Percentiles rank a stretch among this genome's conserved stretches.
Conservation (phyloP, 805 yeast species). For the Lipomyces sp. region DNA sequence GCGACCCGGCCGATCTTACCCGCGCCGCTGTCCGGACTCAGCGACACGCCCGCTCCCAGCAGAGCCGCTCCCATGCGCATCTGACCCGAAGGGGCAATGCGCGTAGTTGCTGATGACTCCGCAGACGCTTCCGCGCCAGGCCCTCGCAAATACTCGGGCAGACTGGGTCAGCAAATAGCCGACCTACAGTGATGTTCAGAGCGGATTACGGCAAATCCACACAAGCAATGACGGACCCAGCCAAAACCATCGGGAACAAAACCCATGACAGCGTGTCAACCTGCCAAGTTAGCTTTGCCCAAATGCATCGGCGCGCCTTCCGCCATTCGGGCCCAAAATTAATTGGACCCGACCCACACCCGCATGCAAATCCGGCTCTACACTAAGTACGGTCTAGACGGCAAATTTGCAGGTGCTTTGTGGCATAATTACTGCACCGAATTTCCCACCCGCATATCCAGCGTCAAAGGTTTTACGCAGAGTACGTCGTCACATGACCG, state of each 20-base stretch:
- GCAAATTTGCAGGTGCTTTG: background rate
- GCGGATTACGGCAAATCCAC: background rate
- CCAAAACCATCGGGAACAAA: background rate
- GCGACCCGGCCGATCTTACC: constrained; percentile 4
- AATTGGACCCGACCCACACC: background rate
- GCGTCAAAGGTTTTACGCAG: constrained; percentile 11
- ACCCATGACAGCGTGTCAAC: background rate
- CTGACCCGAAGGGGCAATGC: too few relatives aligned
- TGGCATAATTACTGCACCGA: constrained; percentile 34
- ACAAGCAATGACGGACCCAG: constrained; percentile 2
- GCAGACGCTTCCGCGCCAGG: constrained; percentile 37
- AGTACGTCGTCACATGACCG: background rate
- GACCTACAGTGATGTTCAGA: background rate
- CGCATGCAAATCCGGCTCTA: constrained; percentile 1
- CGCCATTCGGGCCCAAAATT: background rate
- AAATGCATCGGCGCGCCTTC: background rate
- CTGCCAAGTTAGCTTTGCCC: background rate
- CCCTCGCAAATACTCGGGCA: constrained; percentile 36
- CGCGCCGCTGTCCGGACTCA: background rate
- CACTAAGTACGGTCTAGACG: background rate
- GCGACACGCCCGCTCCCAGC: constrained; percentile 10
- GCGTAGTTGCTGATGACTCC: constrained; percentile 29
- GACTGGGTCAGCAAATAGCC: constrained; percentile 7
- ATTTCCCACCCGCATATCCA: constrained; percentile 39
- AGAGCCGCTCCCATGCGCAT: constrained; percentile 18